Evolutionary conservation across 495 filamentous ascomycete genomes (phyloP).

Genomic region (Hyaloscypha bicolor): DNA sequence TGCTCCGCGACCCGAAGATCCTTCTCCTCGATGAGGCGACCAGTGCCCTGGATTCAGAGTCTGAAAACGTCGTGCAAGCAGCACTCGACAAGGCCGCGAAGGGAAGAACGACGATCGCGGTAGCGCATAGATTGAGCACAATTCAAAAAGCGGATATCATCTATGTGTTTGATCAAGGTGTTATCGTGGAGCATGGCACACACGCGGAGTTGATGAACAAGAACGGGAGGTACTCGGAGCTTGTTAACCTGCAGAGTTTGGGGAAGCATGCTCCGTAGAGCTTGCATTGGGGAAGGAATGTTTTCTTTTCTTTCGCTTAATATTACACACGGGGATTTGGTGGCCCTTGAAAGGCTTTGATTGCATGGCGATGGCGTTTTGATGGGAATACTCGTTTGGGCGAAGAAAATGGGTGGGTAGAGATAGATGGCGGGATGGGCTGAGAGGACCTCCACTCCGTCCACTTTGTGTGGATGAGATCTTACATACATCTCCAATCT

Average conservation of each 20-base stretch:
- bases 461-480: too few relatives aligned
- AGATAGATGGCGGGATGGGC: too few relatives aligned
- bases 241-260: conserved; percentile 79
- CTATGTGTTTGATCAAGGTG: conserved; percentile 79
- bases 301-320: neutral
- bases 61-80: conserved; percentile 80
- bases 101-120: conserved; percentile 77
- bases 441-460: too few relatives aligned
- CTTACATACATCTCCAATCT: too few relatives aligned
- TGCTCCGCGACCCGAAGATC: conserved; percentile 75
- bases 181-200: conserved; percentile 72
- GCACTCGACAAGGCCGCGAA: conserved; percentile 74
- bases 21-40: conserved; percentile 84
- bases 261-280: conserved; percentile 42
- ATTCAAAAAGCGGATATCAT: conserved; percentile 85
- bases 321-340: neutral
- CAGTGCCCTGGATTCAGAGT: conserved; percentile 77
- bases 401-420: too few relatives aligned
- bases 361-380: neutral
- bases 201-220: conserved; percentile 67
- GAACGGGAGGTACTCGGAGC: conserved; percentile 72
- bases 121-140: conserved; percentile 76
- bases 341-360: neutral
- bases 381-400: neutral
- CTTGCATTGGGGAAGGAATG: neutral